Evolutionary conservation across 75 land plant genomes (phyloP), one percentile per base, ranked within the genome.

Genomic region (Cunninghamia lanceolata): DNA sequence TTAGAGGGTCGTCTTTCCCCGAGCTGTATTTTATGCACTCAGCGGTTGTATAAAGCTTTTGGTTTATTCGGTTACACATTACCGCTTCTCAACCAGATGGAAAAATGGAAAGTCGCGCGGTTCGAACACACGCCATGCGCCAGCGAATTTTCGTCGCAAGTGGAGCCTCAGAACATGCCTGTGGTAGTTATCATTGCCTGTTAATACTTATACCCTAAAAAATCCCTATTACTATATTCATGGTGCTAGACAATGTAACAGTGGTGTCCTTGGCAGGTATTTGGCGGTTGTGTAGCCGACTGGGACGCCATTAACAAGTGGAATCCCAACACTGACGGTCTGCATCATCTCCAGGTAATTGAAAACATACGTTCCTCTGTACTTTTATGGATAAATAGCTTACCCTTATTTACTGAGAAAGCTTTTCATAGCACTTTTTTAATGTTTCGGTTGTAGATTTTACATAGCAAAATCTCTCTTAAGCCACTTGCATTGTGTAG

Each of bases 231-330:
- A 10, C 32, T 30, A 71, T 71, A 32, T 32, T 5, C 15, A 1
- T 11, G 75, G 34, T 70, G 19, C 6, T 63, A 63, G 25, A 25
- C 34, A 71, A 30, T 30, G 75, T 71, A 13, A 32, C 11, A 13
- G 34, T 11, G 6, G 6, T 9, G 34, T 32, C 14, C 3, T 71
- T 71, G 70, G 36, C 83, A 82, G 83, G 52, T 82, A 47, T 82
- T 82, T 42, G 36, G 9, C 30, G 53, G 53, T 53, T 82, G 83
- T 45, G 54, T 82, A 15, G 50, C 83, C 34, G 83, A 82, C 83
- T 82, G 83, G 83, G 35, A 53, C 15, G 83, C 83, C 52, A 82
- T n/a, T 50, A 50, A 46, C 36, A 82, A 82, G 14, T 82, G 83
- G 83, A 82, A 82, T 82, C 83, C 83, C 35, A 46, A n/a, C 36